phyloP scores from a whole-genome alignment of 495 filamentous ascomycete species.

The Neurospora tetraspora region DNA sequence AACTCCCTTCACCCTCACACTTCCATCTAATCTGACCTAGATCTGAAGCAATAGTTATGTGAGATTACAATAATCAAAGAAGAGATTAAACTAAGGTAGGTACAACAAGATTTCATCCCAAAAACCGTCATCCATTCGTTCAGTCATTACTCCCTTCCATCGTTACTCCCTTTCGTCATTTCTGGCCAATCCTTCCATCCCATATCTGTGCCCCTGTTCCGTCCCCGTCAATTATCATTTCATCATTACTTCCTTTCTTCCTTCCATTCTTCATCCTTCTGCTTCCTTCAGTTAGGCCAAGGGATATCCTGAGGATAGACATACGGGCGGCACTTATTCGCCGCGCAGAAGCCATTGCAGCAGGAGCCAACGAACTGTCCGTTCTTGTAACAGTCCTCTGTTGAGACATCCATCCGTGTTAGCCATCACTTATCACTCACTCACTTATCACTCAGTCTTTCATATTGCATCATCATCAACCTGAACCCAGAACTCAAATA shows the following conservation, averaged over 20 bases:
- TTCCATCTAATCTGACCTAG: background rate
- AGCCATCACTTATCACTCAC: background rate
- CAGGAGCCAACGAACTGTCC: conserved; percentile 20
- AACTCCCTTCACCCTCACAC: background rate
- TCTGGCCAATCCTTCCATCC: background rate
- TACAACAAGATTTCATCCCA: background rate
- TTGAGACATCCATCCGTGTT: background rate
- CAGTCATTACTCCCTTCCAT: background rate
- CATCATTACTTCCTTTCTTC: background rate
- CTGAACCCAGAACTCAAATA: too few relatives aligned
- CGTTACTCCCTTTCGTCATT: background rate
- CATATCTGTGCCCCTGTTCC: background rate
- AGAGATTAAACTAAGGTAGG: background rate
- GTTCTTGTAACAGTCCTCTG: conserved; percentile 14
- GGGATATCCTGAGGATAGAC: conserved; percentile 3
- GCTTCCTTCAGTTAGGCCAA: background rate
- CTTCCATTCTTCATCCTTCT: background rate
- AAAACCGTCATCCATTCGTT: background rate
- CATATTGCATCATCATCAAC: too few relatives aligned
- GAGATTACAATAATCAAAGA: background rate
- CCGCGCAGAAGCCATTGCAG: conserved; percentile 22
- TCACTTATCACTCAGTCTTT: background rate
- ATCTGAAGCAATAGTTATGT: background rate
- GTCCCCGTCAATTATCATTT: background rate
- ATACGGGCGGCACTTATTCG: conserved; percentile 23